These are phyloP conservation scores for Marasmius sp. DNA, from an alignment of 1,284 basidiomycete genomes.

Conservation along the genomic window DNA sequence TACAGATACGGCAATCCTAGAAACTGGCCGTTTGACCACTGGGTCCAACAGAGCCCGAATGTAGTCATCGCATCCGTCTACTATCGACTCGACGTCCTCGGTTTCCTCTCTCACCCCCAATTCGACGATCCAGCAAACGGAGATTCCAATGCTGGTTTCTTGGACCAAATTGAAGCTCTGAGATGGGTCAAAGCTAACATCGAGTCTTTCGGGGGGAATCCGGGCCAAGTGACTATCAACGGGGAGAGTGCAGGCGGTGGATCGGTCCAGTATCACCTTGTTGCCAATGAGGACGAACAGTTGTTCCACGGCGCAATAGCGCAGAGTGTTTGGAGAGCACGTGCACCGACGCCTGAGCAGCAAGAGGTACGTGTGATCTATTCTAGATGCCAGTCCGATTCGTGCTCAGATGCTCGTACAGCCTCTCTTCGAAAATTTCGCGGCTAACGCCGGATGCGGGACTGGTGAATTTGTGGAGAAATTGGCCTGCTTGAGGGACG, in stretches of 20 bases:
- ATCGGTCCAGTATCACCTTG: constrained; percentile 54
- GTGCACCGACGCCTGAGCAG: constrained; percentile 47
- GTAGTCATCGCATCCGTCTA: constrained; percentile 50
- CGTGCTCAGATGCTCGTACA: constrained; percentile 20
- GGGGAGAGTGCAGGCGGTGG: constrained; percentile 62
- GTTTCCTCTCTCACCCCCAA: constrained; percentile 48
- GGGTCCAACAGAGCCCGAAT: constrained; percentile 48
- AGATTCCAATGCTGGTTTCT: constrained; percentile 60
- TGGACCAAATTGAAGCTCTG: constrained; percentile 60
- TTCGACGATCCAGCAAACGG: constrained; percentile 38
- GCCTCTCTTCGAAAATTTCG: constrained; percentile 52
- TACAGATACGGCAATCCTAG: constrained; percentile 56
- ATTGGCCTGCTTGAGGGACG: constrained; percentile 47
- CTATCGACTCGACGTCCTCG: constrained; percentile 52
- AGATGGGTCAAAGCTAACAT: constrained; percentile 65
- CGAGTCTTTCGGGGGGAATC: constrained; percentile 61
- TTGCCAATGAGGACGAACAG: constrained; percentile 36
- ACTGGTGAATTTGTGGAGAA: constrained; percentile 31
- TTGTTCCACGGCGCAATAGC: constrained; percentile 54
- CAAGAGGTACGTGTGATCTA: constrained; percentile 37
- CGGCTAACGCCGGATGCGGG: constrained; percentile 46
- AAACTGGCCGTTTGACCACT: constrained; percentile 53
- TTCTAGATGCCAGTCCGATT: not conserved
- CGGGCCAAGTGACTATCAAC: constrained; percentile 53
- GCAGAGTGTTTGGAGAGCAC: constrained; percentile 54